Percentiles rank a stretch among this genome's conserved stretches.
Evolutionary conservation across 1,284 basidiomycete species (phyloP).

Genomic region (Sporisorium iseilematis-ciliati): DNA sequence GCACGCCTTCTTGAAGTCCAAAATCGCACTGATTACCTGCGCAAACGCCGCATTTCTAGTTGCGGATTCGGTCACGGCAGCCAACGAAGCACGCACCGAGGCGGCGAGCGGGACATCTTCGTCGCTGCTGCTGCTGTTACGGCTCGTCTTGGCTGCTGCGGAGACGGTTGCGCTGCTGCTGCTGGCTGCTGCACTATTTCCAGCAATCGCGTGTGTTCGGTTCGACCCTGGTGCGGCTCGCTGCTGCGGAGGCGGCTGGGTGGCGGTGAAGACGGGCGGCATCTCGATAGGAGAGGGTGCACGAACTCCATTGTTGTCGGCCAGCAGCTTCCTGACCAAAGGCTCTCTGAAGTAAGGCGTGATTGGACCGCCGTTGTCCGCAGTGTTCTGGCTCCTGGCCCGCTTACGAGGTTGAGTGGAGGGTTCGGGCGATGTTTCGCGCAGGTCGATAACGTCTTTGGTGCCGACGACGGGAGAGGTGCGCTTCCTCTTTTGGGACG

Average conservation of each 20-base stretch:
- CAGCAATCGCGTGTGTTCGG: no score
- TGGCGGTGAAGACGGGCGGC: not conserved
- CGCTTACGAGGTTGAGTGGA: constrained; percentile 10
- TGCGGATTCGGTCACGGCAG: not conserved
- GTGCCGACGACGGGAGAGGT: not conserved
- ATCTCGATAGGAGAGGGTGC: constrained; percentile 7
- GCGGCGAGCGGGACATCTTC: constrained; percentile 18
- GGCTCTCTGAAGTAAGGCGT: constrained; percentile 18
- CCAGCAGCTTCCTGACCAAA: constrained; percentile 5
- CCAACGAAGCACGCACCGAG: not conserved
- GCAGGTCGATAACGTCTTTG: constrained; percentile 9
- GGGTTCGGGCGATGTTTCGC: constrained; percentile 6
- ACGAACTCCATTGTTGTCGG: not conserved
- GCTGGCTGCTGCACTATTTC: not conserved
- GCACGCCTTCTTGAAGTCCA: constrained; percentile 15
- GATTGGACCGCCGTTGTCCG: not conserved
- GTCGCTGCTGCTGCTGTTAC: constrained; percentile 13
- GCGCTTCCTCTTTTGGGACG: constrained; percentile 12
- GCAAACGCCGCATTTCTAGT: not conserved
- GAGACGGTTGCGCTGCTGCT: not conserved
- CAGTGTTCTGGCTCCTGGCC: not conserved
- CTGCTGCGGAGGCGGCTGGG: no score
- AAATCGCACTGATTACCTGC: constrained; percentile 10
- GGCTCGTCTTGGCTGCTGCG: not conserved
- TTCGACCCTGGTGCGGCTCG: not conserved